Evolutionary conservation across 192 early-diverging fungal genomes (phyloP).

Genomic region (Backusella tuberculispora): DNA sequence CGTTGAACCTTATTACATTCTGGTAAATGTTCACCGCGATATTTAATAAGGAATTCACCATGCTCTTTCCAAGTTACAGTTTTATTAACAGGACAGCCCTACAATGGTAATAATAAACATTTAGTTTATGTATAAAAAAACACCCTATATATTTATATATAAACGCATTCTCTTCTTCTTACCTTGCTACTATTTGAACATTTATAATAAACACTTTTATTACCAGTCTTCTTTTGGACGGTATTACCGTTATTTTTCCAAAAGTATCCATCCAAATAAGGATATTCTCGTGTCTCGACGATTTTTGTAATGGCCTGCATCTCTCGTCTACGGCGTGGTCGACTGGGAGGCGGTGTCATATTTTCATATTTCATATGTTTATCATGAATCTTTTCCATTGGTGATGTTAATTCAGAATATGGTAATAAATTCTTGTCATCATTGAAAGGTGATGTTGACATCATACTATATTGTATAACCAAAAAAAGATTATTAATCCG

Average conservation of each 20-base stretch:
- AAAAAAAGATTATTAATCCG: too few relatives aligned
- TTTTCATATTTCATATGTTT: slow-evolving; percentile 8
- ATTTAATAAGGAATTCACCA: slow-evolving; percentile 58
- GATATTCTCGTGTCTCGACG: slow-evolving; percentile 53
- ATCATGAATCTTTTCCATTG: not conserved
- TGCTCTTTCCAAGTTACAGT: slow-evolving; percentile 59
- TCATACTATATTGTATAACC: slow-evolving; percentile 4
- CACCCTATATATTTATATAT: not conserved
- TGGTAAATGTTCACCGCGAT: slow-evolving; percentile 55
- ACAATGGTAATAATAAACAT: not conserved
- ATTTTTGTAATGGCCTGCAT: slow-evolving; percentile 64
- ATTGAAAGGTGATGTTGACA: not conserved
- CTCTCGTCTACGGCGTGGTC: slow-evolving; percentile 58
- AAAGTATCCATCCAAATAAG: slow-evolving; percentile 51
- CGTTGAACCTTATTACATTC: slow-evolving; percentile 54
- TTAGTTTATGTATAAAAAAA: slow-evolving; percentile 22
- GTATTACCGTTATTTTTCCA: slow-evolving; percentile 68
- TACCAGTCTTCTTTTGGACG: slow-evolving; percentile 57
- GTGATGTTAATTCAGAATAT: not conserved
- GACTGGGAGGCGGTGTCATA: not conserved
- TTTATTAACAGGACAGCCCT: slow-evolving; percentile 54
- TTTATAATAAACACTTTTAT: slow-evolving; percentile 63
- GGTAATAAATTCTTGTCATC: not conserved
- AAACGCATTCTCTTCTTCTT: not conserved
- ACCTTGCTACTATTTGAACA: slow-evolving; percentile 59